Evolutionary conservation across 768 basidiomycete genomes (phyloP).

Genomic region (Lactifluus subvellereus): DNA sequence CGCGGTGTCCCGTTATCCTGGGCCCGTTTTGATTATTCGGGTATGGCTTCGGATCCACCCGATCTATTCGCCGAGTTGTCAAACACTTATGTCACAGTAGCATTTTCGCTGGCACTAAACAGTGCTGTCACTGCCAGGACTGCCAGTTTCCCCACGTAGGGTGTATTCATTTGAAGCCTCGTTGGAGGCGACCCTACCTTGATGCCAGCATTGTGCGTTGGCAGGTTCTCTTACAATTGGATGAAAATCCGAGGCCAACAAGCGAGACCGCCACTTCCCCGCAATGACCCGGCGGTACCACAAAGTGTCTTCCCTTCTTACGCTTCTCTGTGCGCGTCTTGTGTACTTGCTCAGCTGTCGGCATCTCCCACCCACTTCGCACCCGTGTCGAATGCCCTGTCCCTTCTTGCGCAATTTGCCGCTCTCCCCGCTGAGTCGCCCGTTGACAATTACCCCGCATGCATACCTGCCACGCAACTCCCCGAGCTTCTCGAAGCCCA

Average conservation of each 20-base stretch:
- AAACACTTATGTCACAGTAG: conserved; percentile 9
- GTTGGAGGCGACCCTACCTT: not conserved
- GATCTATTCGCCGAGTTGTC: not conserved
- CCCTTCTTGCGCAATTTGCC: conserved; percentile 15
- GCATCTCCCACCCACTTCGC: conserved; percentile 11
- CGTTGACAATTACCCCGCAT: conserved; percentile 20
- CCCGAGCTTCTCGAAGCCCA: conserved; percentile 20
- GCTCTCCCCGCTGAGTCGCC: conserved; percentile 2
- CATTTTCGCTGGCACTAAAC: not conserved
- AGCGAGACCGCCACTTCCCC: not conserved
- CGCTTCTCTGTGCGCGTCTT: not conserved
- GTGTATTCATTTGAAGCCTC: not conserved
- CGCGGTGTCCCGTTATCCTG: conserved; percentile 7
- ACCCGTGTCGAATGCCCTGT: not conserved
- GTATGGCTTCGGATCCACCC: conserved; percentile 9
- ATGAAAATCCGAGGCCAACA: not conserved
- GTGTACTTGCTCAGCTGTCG: not conserved
- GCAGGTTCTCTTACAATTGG: not conserved
- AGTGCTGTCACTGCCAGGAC: not conserved
- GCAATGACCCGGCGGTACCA: conserved; percentile 7
- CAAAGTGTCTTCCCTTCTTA: not conserved
- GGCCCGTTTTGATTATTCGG: conserved; percentile 7
- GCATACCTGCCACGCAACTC: conserved; percentile 16
- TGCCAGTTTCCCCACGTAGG: not conserved
- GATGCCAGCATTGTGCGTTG: not conserved